Evolutionary conservation across 1,284 basidiomycete species (phyloP).

Genomic region (Paramarasmius palmivorus): DNA sequence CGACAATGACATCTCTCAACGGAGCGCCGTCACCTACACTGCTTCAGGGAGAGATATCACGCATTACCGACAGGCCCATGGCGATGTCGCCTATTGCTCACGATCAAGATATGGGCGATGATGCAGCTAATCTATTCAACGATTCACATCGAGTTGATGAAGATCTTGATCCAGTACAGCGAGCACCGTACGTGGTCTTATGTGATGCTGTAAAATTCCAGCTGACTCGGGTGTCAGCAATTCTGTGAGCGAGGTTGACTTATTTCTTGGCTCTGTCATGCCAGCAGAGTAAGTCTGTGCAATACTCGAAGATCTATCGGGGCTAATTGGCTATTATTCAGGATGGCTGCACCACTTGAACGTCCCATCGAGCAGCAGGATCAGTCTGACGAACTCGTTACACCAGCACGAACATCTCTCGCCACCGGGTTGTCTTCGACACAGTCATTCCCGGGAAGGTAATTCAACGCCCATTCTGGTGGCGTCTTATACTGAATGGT

Average conservation of each 20-base stretch:
- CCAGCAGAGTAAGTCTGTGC: slow-evolving; percentile 1
- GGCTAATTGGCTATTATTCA: background rate
- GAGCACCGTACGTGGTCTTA: background rate
- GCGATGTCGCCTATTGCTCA: background rate
- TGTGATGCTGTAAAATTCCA: background rate
- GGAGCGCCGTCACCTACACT: background rate
- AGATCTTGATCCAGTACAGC: too few relatives aligned
- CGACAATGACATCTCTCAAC: slow-evolving; percentile 1
- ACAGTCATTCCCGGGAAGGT: background rate
- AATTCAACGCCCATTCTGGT: background rate
- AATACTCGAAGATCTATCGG: background rate
- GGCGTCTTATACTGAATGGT: background rate
- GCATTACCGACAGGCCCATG: background rate
- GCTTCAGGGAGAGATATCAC: background rate
- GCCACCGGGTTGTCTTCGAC: too few relatives aligned
- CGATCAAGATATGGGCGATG: background rate
- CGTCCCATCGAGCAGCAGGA: too few relatives aligned
- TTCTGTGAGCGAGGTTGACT: background rate
- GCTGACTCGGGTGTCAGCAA: too few relatives aligned
- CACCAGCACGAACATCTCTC: background rate
- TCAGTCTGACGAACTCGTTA: background rate
- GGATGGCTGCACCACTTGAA: slow-evolving; percentile 1
- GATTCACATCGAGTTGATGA: background rate
- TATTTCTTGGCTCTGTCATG: slow-evolving; percentile 3
- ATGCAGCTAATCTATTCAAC: background rate